phyloP scores from a whole-genome alignment of 2,329 filamentous ascomycete genomes.

The Elsinoe perseae region DNA sequence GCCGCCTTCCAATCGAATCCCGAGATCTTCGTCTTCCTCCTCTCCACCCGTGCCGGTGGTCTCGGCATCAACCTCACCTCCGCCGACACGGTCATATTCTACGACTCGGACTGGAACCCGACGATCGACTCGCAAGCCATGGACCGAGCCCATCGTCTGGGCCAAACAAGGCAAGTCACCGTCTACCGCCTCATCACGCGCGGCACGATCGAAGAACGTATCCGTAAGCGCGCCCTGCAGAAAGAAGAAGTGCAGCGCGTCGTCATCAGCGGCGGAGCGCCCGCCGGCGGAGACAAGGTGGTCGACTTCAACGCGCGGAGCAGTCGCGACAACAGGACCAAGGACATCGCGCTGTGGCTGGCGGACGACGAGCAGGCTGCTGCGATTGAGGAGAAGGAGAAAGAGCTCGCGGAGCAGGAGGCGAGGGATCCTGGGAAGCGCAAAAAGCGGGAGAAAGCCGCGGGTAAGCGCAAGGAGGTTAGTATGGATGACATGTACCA shows the following conservation, averaged over 20 bases:
- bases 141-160: slow-evolving; percentile 96
- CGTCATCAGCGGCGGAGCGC: slow-evolving; percentile 80
- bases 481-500: slow-evolving; percentile 96
- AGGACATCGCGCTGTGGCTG: slow-evolving; percentile 98
- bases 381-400: slow-evolving; percentile 85
- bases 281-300: slow-evolving; percentile 47
- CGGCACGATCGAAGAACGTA: slow-evolving; percentile 94
- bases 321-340: slow-evolving; percentile 86
- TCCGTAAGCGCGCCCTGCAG: slow-evolving; percentile 90
- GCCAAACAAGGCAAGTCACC: slow-evolving; percentile 90
- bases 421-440: slow-evolving; percentile 41
- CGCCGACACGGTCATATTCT: slow-evolving; percentile 98
- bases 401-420: slow-evolving; percentile 66
- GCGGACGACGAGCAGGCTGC: slow-evolving; percentile 95
- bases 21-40: slow-evolving; percentile 93
- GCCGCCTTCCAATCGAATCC: slow-evolving; percentile 91
- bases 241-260: slow-evolving; percentile 98
- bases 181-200: slow-evolving; percentile 96
- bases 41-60: slow-evolving; percentile 93
- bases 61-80: slow-evolving; percentile 95
- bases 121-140: slow-evolving; percentile 98
- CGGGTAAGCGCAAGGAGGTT: slow-evolving; percentile 54
- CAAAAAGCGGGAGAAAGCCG: slow-evolving; percentile 43
- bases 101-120: slow-evolving; percentile 98
- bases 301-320: slow-evolving; percentile 95